Base-by-base conservation (phyloP, 1,139 yeast genomes). In the Wickerhamomyces sp. region DNA sequence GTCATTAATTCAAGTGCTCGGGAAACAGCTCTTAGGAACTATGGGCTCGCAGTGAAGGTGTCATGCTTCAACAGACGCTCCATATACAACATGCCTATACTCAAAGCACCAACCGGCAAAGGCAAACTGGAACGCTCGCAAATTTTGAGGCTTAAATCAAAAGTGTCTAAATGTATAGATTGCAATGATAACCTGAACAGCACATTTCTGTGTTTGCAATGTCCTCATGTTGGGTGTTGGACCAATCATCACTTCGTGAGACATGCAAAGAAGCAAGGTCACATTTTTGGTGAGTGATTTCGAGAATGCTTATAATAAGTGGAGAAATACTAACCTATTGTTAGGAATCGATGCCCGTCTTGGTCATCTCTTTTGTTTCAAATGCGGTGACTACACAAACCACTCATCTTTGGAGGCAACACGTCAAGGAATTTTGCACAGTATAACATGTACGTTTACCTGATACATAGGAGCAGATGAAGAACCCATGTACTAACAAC, bases 221-320 rank as follows among this genome's bases (percentile, higher is more conserved):
- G 96, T 55, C 82, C 91, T 2, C 79, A 75, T 51, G 77, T 83
- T 36, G 95, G 95, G 2, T 88, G 96, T 54, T 66, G 73, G 60
- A 58, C 62, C 34, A 58, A 65, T 23, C 56, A 64, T 26, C 95
- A 86, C 59, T 79, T 83, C 21, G 59, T 66, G 38, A 54, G 59
- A 16, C 96, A 88, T 61, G 77, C 77, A 28, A 71, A 72, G 47
- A 55, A 63, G 23, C 64, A 70, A 14, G 80, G 78, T 32, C 98
- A 89, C 63, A 61, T 73, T 17, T 80, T 89, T 57, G 95, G 89
- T 44, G 64, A 52, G 50, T 64, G 44, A 30, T n/a, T 50, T 26
- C 16, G 11, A 7, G 8, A 54, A 34, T 10, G 5, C 10, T 10
- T 19, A 19, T 10, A 19, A 19, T 19, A 19, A 8, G 7, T 19